Evolutionary conservation across 805 yeast genomes (phyloP), one percentile per base, ranked within the genome.

Genomic region (Candida maris): DNA sequence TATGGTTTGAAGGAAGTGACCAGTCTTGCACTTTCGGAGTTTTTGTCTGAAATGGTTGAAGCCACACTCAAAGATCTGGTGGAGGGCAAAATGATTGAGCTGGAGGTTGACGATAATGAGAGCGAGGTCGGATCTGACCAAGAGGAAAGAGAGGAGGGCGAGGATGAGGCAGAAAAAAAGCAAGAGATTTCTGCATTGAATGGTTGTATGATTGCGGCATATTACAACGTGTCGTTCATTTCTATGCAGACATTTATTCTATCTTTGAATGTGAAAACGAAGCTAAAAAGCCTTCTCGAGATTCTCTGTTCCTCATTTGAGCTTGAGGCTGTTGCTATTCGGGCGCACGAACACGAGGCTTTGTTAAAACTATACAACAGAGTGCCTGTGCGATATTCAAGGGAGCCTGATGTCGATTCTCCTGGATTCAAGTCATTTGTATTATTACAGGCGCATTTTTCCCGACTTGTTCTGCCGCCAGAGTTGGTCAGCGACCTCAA

Each of bases 41-140:
- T 71, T 57, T 62, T 93, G 27, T 88, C 97, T 0, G 96, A 88
- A 31, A 54, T 87, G 9, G 82, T 91, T 9, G 97, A 93, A 53
- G 64, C 62, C 5, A 68, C 85, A 0, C 52, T 91, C 44, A 69
- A 68, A 21, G 94, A 85, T 15, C 65, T 93, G 29, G 58, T 54
- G 3, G 75, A 75, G 1, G 73, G 79, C 1, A 76, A 76, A 21
- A 52, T 89, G 39, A 68, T 93, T 29, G 88, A 81, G 44, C 44
- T 80, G 1, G 73, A 73, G 9, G 65, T 65, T 5, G 59, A 57
- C 2, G 69, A 63, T 6, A 65, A 51, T 4, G 28, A 25, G 14
- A n/a, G n/a, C n/a, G n/a, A n/a, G n/a, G n/a, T n/a, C n/a, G n/a
- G n/a, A n/a, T n/a, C n/a, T n/a, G 57, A 51, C 4, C 60, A 58